phyloP scores from a whole-genome alignment of 2,329 filamentous ascomycete species.

The Dothistroma pini region DNA sequence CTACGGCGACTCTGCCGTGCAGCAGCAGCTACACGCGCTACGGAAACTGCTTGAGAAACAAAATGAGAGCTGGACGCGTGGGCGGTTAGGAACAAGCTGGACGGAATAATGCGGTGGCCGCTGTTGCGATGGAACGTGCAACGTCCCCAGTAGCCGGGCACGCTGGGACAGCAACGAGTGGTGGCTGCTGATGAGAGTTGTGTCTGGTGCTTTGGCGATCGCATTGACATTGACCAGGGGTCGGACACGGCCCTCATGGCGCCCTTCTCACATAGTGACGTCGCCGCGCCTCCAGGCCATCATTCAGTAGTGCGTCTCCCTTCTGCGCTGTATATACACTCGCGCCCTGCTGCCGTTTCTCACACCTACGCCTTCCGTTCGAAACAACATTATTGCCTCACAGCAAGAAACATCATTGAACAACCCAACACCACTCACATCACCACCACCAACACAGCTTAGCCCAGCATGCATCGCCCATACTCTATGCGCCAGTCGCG shows the following conservation, averaged over 20 bases:
- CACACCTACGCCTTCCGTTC: not conserved
- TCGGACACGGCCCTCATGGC: not conserved
- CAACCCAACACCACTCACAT: not conserved
- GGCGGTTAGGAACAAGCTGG: not conserved
- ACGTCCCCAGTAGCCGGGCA: not conserved
- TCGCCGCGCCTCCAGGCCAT: not conserved
- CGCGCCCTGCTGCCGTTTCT: not conserved
- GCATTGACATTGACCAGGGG: not conserved
- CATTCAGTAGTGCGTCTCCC: not conserved
- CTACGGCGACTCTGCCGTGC: not conserved
- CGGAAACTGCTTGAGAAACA: not conserved
- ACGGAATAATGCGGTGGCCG: not conserved
- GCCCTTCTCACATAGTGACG: not conserved
- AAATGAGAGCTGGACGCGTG: not conserved
- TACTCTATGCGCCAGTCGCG: slow-evolving; percentile 98
- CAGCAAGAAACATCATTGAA: slow-evolving; percentile 5
- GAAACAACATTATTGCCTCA: not conserved
- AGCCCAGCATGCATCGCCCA: slow-evolving; percentile 80
- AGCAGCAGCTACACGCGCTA: not conserved
- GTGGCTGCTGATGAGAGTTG: not conserved
- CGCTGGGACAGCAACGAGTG: not conserved
- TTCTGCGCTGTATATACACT: not conserved
- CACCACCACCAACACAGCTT: not conserved
- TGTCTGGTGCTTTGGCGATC: not conserved
- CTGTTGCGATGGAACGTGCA: not conserved